Base-by-base conservation (phyloP, 1,284 basidiomycete genomes). In the Cryptococcus wingfieldii region DNA sequence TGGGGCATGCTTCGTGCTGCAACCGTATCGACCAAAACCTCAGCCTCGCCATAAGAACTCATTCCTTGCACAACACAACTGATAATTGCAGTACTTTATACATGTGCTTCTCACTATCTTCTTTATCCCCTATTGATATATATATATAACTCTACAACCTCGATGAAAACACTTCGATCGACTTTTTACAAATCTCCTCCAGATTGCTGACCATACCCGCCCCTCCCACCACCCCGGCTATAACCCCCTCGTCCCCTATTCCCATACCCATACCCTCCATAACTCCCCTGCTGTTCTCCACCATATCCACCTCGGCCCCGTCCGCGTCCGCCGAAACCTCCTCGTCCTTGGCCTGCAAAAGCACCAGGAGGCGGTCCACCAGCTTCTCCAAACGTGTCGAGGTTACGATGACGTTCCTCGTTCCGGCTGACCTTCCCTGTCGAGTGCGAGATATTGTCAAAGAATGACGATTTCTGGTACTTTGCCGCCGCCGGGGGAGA, bases 321-420 rank as follows among this genome's bases (percentile, higher is more conserved):
- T 10, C 63, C 61, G 42, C 61, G 25, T 7, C 60, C 56, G 4
- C 61, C 52, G 19, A 53, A 44, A 5, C 59, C 53, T 5, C 61
- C 61, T 25, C 27, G 19, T n/a, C 57, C 60, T 18, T 58, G 56
- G 13, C 51, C 47, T 25, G 45, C 45, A 3, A 54, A 47, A 5
- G 53, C 28, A 10, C 55, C 57, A n/a, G 55, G 50, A 4, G 55
- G 52, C 13, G 51, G 51, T n/a, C 67, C 71, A 16, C 70, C 71
- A 6, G 71, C 70, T 52, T 74, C 74, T 5, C 74, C 74, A 47
- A 75, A 75, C 2, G 74, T 75, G 53, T 75, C 74, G 28, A 63
- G 60, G 55, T 75, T 75, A 50, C 74, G 63, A 49, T 68, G 65
- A 46, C 74, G 56, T 55, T 75, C 74, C 43, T 74, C 72, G 5